phyloP scores from a whole-genome alignment of 1,139 yeast genomes.

The Ogataea hybrid region DNA sequence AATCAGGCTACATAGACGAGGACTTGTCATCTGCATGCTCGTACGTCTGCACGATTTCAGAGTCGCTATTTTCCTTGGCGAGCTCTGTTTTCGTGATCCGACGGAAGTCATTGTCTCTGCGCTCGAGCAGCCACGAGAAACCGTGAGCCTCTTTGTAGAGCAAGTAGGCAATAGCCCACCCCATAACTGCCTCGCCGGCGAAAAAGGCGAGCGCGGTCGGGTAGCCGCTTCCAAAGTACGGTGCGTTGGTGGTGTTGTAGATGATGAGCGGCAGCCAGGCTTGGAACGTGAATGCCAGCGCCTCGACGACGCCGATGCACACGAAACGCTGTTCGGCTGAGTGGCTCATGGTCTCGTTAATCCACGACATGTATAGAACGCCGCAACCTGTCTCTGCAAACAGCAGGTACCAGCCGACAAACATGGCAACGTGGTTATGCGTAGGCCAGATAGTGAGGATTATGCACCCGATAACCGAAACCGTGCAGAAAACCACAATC shows the following conservation, averaged over 20 bases:
- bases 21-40: not conserved
- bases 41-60: not conserved
- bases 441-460: constrained; percentile 29
- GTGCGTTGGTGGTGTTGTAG: constrained; percentile 24
- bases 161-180: constrained; percentile 19
- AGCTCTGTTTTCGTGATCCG: not conserved
- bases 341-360: constrained; percentile 25
- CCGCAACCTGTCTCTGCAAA: constrained; percentile 30
- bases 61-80: not conserved
- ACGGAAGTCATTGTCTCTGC: constrained; percentile 16
- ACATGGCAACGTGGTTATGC: constrained; percentile 20
- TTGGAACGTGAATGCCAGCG: constrained; percentile 25
- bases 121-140: constrained; percentile 11
- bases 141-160: constrained; percentile 10
- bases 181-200: constrained; percentile 22
- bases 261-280: constrained; percentile 28
- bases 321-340: constrained; percentile 27
- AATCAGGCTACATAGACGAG: not conserved
- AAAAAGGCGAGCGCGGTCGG: constrained; percentile 27
- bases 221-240: constrained; percentile 26
- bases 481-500: constrained; percentile 21
- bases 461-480: constrained; percentile 25
- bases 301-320: constrained; percentile 27
- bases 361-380: constrained; percentile 28
- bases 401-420: constrained; percentile 28